Evolutionary conservation across 2,329 filamentous ascomycete species (phyloP).

Genomic region (Ophiocordyceps camponoti-saundersi): DNA sequence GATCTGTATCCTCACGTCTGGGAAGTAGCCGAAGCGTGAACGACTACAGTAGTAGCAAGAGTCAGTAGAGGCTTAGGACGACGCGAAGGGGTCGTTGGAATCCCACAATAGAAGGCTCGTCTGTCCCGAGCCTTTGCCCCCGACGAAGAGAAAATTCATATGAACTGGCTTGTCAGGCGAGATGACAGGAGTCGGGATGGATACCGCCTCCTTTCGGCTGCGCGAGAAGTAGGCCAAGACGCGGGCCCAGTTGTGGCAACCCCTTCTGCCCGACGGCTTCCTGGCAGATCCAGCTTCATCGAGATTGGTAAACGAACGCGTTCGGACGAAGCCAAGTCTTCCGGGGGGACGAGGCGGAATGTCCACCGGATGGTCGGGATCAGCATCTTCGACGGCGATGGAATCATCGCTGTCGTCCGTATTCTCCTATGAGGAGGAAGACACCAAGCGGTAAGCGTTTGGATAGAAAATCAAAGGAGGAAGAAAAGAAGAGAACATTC

Average conservation of each 20-base stretch:
- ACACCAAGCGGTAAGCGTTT: too few relatives aligned
- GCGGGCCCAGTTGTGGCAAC: neutral
- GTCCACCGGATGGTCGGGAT: constrained; percentile 5
- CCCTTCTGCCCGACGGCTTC: neutral
- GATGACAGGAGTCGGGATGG: constrained; percentile 2
- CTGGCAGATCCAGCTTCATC: neutral
- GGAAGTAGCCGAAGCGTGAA: constrained; percentile 19
- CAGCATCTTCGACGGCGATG: constrained; percentile 1
- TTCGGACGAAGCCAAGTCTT: constrained; percentile 12
- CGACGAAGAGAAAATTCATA: constrained; percentile 20
- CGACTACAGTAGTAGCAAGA: constrained; percentile 11
- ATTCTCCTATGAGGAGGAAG: too few relatives aligned
- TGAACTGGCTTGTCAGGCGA: constrained; percentile 7
- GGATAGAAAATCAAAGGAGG: too few relatives aligned
- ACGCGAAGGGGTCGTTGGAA: neutral
- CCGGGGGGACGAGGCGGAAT: constrained; percentile 1
- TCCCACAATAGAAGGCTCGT: constrained; percentile 20
- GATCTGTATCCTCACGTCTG: constrained; percentile 12
- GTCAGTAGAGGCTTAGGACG: neutral
- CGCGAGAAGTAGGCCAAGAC: constrained; percentile 7
- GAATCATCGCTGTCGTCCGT: neutral
- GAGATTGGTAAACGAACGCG: neutral
- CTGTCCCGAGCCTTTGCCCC: constrained; percentile 14
- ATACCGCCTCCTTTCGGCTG: constrained; percentile 8
- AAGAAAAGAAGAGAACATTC: neutral